phyloP scores from a whole-genome alignment of 345 rosid species.

The Ceriops tagal region DNA sequence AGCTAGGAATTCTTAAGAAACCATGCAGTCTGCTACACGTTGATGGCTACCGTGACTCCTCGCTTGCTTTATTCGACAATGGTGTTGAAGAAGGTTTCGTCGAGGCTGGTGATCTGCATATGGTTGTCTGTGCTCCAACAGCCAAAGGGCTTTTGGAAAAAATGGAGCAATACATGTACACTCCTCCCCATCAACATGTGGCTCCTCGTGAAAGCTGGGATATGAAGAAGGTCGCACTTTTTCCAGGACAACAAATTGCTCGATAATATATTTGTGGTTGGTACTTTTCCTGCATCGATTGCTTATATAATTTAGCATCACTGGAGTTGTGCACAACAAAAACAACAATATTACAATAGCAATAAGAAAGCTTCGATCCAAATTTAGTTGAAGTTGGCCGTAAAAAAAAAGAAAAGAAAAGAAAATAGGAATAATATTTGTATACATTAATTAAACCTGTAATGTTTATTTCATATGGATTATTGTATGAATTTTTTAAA shows the following conservation, averaged over 20 bases:
- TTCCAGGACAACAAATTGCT: constrained; percentile 39
- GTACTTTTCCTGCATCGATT: constrained; percentile 20
- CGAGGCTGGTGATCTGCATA: constrained; percentile 72
- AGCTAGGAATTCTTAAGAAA: constrained; percentile 88
- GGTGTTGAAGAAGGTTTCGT: constrained; percentile 91
- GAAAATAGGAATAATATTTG: too few species aligned
- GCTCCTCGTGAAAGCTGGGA: constrained; percentile 93
- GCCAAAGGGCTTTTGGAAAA: constrained; percentile 80
- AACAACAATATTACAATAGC: too few species aligned
- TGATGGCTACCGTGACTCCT: constrained; percentile 78
- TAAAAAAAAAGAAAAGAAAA: too few species aligned
- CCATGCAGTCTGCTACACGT: constrained; percentile 90
- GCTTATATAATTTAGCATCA: constrained; percentile 31
- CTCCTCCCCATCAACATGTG: constrained; percentile 63
- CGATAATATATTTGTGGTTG: constrained; percentile 30
- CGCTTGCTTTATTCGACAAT: constrained; percentile 80
- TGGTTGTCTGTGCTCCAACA: constrained; percentile 77
- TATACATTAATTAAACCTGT: too few species aligned
- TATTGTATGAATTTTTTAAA: too few species aligned
- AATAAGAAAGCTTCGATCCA: too few species aligned
- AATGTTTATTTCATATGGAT: too few species aligned
- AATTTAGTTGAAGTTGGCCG: too few species aligned
- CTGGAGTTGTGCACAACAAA: constrained; percentile 18
- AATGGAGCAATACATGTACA: constrained; percentile 63
- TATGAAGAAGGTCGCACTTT: constrained; percentile 60